Conservation (phyloP, 192 early-diverging fungal genomes). For the Backusella australiensis region DNA sequence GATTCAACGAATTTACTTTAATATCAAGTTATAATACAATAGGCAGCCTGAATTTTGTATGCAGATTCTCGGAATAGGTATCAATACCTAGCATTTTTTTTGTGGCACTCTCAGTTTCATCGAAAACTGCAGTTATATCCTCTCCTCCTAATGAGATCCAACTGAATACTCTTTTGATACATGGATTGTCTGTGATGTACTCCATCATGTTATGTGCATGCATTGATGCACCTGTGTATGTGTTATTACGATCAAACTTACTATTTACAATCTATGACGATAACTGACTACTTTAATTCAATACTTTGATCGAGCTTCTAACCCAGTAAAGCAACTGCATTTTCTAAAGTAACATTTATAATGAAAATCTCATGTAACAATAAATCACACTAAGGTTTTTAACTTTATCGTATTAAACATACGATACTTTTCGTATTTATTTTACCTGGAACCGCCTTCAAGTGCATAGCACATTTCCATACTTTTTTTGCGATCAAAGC, state of each 20-base stretch:
- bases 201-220: not conserved
- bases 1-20: too few species aligned
- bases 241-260: not conserved
- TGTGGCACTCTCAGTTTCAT: not conserved
- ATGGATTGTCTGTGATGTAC: not conserved
- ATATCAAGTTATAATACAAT: too few species aligned
- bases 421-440: not conserved
- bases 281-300: not conserved
- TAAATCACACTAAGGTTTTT: not conserved
- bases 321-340: not conserved
- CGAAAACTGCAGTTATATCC: not conserved
- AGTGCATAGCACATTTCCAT: not conserved
- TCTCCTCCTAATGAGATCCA: not conserved
- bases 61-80: too few species aligned
- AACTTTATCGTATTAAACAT: not conserved
- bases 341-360: not conserved
- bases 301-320: not conserved
- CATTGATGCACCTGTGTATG: not conserved
- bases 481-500: not conserved
- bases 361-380: not conserved
- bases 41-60: too few species aligned
- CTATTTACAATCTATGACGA: not conserved
- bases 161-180: not conserved
- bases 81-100: too few species aligned
- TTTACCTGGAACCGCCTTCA: not conserved